phyloP scores from a whole-genome alignment of 78 protist genomes.

The Guillardia theta region DNA sequence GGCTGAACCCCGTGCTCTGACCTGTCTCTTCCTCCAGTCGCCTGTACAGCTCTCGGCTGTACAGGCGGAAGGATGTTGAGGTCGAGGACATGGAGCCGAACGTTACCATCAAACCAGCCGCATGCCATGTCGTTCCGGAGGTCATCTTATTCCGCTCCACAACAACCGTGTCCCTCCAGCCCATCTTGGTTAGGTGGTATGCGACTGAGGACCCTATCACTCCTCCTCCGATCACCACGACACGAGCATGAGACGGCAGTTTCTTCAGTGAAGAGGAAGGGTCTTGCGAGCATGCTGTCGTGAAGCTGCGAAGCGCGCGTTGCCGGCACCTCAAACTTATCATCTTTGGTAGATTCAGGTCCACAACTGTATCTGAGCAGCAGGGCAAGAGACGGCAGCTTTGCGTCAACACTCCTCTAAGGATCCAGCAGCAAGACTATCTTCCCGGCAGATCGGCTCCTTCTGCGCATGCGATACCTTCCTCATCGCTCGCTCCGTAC shows the following conservation, averaged over 20 bases:
- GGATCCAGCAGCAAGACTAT: no score
- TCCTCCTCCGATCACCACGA: constrained; percentile 44
- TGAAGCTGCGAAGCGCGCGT: no score
- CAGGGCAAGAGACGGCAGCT: no score
- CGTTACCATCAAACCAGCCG: constrained; percentile 48
- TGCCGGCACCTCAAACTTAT: no score
- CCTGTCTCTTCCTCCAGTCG: constrained; percentile 30
- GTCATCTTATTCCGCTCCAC: constrained; percentile 36
- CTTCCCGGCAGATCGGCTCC: no score
- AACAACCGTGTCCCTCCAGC: neutral
- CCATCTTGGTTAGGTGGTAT: constrained; percentile 4
- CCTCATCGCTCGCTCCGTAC: no score
- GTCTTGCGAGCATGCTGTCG: no score
- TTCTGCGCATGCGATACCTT: no score
- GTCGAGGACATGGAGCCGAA: constrained; percentile 45
- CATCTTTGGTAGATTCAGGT: no score
- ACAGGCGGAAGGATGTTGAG: constrained; percentile 17
- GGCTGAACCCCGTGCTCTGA: constrained; percentile 14
- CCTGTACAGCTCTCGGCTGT: neutral
- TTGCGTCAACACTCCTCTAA: no score
- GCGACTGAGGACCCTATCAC: constrained; percentile 35
- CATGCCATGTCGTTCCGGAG: constrained; percentile 49
- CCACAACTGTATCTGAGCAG: no score
- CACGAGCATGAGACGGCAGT: constrained; percentile 13
- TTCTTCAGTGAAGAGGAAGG: no score